A percentile compares a stretch with the other conserved stretches of the same genome.
phyloP scores from a whole-genome alignment of 495 filamentous ascomycete genomes.

The Daldinia childiae region DNA sequence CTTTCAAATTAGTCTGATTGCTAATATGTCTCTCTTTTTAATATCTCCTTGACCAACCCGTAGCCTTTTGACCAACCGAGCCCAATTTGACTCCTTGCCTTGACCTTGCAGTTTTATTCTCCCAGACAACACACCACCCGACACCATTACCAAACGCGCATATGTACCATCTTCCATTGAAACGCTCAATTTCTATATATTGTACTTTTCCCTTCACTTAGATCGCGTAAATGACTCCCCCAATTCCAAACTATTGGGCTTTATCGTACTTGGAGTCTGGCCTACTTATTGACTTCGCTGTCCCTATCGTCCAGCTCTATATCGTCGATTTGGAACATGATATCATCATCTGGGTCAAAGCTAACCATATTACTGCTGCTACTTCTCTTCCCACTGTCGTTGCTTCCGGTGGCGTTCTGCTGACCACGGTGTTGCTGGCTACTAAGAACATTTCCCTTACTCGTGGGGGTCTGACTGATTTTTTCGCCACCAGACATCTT shows the following conservation, averaged over 20 bases:
- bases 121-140: neutral
- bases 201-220: neutral
- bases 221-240: neutral
- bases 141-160: neutral
- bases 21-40: neutral
- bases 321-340: conserved; percentile 32
- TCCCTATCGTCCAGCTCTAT: conserved; percentile 4
- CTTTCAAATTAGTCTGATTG: neutral
- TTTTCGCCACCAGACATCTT: conserved; percentile 23
- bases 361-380: neutral
- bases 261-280: neutral
- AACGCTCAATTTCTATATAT: neutral
- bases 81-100: neutral
- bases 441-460: neutral
- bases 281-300: conserved; percentile 10
- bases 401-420: conserved; percentile 9
- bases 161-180: neutral
- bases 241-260: neutral
- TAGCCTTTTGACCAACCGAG: neutral
- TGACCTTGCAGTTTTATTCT: neutral
- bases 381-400: neutral
- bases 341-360: conserved; percentile 16
- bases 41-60: neutral
- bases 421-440: conserved; percentile 8
- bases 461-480: neutral